Conservation (phyloP, 805 yeast genomes). For the Zygosaccharomyces rouxii region DNA sequence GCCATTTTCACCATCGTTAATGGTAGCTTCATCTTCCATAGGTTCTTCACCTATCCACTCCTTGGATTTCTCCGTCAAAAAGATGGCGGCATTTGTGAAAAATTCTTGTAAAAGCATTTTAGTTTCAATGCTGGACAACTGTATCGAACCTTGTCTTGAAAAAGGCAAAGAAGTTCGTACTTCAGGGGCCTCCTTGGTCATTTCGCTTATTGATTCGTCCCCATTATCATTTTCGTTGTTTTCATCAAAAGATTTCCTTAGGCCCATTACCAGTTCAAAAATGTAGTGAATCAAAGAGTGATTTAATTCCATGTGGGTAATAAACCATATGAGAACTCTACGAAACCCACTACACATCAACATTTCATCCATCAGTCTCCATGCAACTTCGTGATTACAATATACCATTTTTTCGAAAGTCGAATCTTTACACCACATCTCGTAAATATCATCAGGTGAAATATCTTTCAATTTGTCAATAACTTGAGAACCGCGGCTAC, state of each 20-base stretch:
- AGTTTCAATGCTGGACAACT: slow-evolving; percentile 54
- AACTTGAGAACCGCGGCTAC: slow-evolving; percentile 17
- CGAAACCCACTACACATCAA: slow-evolving; percentile 64
- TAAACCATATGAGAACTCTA: slow-evolving; percentile 59
- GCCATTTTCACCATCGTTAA: slow-evolving; percentile 17
- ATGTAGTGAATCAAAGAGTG: slow-evolving; percentile 57
- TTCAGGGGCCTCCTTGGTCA: slow-evolving; percentile 9
- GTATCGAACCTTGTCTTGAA: slow-evolving; percentile 54
- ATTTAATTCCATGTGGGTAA: slow-evolving; percentile 57
- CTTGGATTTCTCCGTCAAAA: slow-evolving; percentile 36
- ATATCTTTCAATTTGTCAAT: slow-evolving; percentile 16
- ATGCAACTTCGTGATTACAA: slow-evolving; percentile 49
- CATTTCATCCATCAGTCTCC: slow-evolving; percentile 62
- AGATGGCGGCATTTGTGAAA: slow-evolving; percentile 50
- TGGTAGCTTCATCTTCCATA: slow-evolving; percentile 10
- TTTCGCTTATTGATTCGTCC: slow-evolving; percentile 11
- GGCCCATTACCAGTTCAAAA: slow-evolving; percentile 53
- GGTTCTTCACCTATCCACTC: slow-evolving; percentile 25
- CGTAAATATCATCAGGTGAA: slow-evolving; percentile 50
- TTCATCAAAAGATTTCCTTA: slow-evolving; percentile 32
- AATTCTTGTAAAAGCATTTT: slow-evolving; percentile 70
- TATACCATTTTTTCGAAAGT: slow-evolving; percentile 50
- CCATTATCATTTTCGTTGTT: slow-evolving; percentile 6
- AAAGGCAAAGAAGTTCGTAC: slow-evolving; percentile 30
- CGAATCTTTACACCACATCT: slow-evolving; percentile 41